phyloP scores from a whole-genome alignment of 352 stramenopile genomes.

The Sclerospora graminicola region DNA sequence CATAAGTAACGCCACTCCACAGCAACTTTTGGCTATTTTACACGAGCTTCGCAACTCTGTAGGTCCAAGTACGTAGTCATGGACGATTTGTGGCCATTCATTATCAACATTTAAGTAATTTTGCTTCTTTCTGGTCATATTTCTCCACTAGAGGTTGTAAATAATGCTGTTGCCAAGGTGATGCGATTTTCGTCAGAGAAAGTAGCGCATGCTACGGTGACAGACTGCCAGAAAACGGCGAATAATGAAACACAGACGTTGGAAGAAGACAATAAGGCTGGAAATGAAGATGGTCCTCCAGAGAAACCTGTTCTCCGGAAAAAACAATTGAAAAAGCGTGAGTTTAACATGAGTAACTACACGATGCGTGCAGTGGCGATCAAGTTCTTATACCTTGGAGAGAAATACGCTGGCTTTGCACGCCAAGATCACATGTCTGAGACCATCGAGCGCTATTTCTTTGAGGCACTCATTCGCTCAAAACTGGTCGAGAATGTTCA shows the following conservation, averaged over 20 bases:
- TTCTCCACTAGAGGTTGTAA: constrained; percentile 38
- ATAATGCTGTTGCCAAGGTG: constrained; percentile 63
- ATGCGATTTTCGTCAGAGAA: constrained; percentile 19
- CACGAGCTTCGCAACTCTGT: constrained; percentile 45
- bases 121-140: constrained; percentile 3
- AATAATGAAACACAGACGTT: constrained; percentile 21
- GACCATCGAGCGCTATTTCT: constrained; percentile 90
- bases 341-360: constrained; percentile 77
- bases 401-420: constrained; percentile 85
- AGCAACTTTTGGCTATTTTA: constrained; percentile 57
- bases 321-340: constrained; percentile 55
- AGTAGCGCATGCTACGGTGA: background rate
- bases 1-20: constrained; percentile 23
- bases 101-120: constrained; percentile 2
- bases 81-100: background rate
- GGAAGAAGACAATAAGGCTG: constrained; percentile 13
- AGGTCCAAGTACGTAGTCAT: constrained; percentile 38
- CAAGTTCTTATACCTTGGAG: constrained; percentile 83
- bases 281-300: background rate
- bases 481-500: constrained; percentile 85
- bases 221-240: constrained; percentile 7
- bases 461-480: constrained; percentile 89
- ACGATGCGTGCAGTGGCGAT: constrained; percentile 53
- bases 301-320: constrained; percentile 12
- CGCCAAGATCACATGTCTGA: constrained; percentile 85